These are phyloP conservation scores for Ensete ventricosum DNA, from an alignment of 176 grass and related monocot genomes.

Conservation along the genomic window DNA sequence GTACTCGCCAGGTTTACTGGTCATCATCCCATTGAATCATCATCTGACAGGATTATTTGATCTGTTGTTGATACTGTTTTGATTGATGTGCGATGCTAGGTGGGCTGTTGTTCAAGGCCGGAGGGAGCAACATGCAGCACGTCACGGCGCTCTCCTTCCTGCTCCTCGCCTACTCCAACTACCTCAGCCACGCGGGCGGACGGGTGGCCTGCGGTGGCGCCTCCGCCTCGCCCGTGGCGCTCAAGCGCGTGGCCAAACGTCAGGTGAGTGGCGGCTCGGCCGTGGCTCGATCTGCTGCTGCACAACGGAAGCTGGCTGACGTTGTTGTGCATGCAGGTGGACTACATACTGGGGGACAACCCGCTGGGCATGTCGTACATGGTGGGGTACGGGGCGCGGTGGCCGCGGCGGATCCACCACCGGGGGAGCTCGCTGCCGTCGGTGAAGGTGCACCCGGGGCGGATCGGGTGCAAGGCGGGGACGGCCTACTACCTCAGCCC, in stretches of 20 bases:
- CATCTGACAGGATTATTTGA: background rate
- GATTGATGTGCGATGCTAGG: conserved; percentile 18
- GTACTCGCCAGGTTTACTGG: conserved; percentile 57
- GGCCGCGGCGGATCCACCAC: conserved; percentile 78
- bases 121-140: conserved; percentile 99
- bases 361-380: conserved; percentile 93
- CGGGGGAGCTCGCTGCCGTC: conserved; percentile 73
- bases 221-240: conserved; percentile 40
- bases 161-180: conserved; percentile 76
- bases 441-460: conserved; percentile 33
- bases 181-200: conserved; percentile 73
- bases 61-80: background rate
- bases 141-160: conserved; percentile 89
- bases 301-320: background rate
- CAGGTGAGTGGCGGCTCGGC: conserved; percentile 26
- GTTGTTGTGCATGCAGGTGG: conserved; percentile 40
- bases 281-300: background rate
- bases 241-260: conserved; percentile 70
- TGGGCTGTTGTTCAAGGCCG: conserved; percentile 70
- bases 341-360: conserved; percentile 91
- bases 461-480: conserved; percentile 63
- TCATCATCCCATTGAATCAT: background rate
- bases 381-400: conserved; percentile 68
- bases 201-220: conserved; percentile 44
- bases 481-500: conserved; percentile 49